Evolutionary conservation across 1,284 basidiomycete species (phyloP), one percentile per base, ranked within the genome.

Genomic region (Cryptococcus jaspeensis): DNA sequence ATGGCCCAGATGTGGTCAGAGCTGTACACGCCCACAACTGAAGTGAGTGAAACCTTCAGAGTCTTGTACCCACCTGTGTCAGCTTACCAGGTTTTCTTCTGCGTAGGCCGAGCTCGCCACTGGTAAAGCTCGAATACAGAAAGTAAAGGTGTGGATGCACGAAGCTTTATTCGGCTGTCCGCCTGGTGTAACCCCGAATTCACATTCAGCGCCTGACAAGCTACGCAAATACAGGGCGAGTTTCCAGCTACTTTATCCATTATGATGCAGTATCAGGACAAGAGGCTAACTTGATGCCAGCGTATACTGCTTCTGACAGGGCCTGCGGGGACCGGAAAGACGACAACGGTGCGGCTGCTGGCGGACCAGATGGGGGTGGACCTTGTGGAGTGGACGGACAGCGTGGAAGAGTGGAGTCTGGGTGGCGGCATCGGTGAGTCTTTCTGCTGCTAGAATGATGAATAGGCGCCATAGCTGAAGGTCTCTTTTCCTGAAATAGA

Each of bases 261-360:
- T 37, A 53, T 42, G 32, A 9, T 13, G n/a, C 41, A 3, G 23
- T 20, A 58, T 28, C n/a, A n/a, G n/a, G n/a, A n/a, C n/a, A n/a
- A n/a, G n/a, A n/a, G n/a, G 39, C 7, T 20, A 46, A 40, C 38
- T 23, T 5, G 45, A 37, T 4, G 42, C 11, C 61, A 93, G 92
- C 83, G 90, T 39, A 84, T 99, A 22, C 83, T 98, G 2, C 85
- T 86, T 0, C 78, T 99, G 8, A 90, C 89, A 1, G 95, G 96
- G 1, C 91, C 92, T 0, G 87, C 93, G 8, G 96, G 95, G 0
- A 85, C 87, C 0, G 95, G 86, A 0, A 99, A 99, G 79, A 95
- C 94, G 0, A 84, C 92, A 0, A 91, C 91, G 0, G 65, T 98
- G 0, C 84, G 84, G 12, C 83, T 93, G 0, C 78, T 99, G 7